Evolutionary conservation across 2,329 filamentous ascomycete species (phyloP).

Genomic region (Alternaria sp.): DNA sequence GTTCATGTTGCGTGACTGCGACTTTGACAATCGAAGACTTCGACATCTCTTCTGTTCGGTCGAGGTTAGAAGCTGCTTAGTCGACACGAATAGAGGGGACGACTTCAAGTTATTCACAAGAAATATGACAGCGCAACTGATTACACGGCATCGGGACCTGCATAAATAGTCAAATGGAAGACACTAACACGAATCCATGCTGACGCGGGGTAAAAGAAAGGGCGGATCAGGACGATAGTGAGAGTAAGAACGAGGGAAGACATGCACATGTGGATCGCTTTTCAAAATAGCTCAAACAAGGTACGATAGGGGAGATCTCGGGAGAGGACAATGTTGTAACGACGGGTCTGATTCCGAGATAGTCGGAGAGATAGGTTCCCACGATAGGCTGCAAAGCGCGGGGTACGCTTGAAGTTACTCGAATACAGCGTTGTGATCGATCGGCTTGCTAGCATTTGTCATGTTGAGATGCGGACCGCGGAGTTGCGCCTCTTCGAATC

Average conservation of each 20-base stretch:
- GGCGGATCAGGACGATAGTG: neutral
- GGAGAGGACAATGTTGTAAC: neutral
- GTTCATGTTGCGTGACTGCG: slow-evolving; percentile 66
- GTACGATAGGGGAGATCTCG: neutral
- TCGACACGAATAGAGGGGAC: neutral
- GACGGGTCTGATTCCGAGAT: neutral
- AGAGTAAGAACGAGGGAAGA: neutral
- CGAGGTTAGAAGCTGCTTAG: neutral
- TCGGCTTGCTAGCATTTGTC: too few relatives aligned
- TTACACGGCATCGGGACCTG: neutral
- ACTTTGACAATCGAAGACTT: slow-evolving; percentile 38
- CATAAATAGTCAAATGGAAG: neutral
- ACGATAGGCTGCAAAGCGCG: neutral
- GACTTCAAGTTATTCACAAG: neutral
- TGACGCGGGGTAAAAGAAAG: neutral
- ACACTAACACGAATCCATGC: neutral
- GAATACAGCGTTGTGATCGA: neutral
- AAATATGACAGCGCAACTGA: neutral
- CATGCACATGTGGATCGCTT: neutral
- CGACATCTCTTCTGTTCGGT: neutral
- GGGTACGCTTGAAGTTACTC: neutral
- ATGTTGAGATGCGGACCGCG: too few relatives aligned
- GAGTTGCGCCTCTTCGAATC: too few relatives aligned
- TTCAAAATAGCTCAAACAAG: neutral
- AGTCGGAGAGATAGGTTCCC: neutral